Percentiles rank a stretch among this genome's conserved stretches.
Evolutionary conservation across 345 rosid species (phyloP).

Genomic region (Nasturtium officinale): DNA sequence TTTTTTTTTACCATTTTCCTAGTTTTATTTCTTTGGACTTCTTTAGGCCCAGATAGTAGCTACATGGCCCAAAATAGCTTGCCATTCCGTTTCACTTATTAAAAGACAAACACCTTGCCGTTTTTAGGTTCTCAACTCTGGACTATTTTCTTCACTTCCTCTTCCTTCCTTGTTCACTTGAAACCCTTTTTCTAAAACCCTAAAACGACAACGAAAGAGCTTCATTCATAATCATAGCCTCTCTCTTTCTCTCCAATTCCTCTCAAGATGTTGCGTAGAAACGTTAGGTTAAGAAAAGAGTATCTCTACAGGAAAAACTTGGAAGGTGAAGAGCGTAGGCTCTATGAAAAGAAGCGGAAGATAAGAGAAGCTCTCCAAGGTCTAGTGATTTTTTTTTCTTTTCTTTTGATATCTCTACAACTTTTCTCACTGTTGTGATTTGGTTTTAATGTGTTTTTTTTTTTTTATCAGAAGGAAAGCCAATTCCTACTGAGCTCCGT

Average conservation of each 20-base stretch:
- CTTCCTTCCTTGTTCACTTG: neutral
- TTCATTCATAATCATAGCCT: conserved; percentile 18
- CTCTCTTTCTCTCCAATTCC: neutral
- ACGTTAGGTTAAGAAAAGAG: conserved; percentile 74
- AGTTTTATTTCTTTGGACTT: neutral
- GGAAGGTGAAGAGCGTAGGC: conserved; percentile 83
- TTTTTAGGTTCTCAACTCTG: neutral
- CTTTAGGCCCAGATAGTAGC: neutral
- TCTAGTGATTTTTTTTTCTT: conserved; percentile 11
- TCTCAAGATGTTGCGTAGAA: conserved; percentile 64
- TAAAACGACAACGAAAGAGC: conserved; percentile 5
- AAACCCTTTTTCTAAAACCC: conserved; percentile 39
- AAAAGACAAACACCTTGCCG: conserved; percentile 27
- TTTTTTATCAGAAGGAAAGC: conserved; percentile 70
- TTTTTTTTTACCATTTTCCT: neutral
- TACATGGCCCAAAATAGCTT: neutral
- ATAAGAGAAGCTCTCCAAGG: conserved; percentile 87
- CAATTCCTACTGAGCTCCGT: conserved; percentile 89
- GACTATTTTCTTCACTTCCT: neutral
- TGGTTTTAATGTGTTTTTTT: conserved; percentile 7
- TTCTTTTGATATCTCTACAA: neutral
- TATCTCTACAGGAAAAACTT: conserved; percentile 86
- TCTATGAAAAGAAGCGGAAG: conserved; percentile 83
- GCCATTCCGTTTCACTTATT: neutral
- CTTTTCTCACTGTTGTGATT: neutral